Conservation (phyloP, 768 basidiomycete species). For the Galerina sulciceps region DNA sequence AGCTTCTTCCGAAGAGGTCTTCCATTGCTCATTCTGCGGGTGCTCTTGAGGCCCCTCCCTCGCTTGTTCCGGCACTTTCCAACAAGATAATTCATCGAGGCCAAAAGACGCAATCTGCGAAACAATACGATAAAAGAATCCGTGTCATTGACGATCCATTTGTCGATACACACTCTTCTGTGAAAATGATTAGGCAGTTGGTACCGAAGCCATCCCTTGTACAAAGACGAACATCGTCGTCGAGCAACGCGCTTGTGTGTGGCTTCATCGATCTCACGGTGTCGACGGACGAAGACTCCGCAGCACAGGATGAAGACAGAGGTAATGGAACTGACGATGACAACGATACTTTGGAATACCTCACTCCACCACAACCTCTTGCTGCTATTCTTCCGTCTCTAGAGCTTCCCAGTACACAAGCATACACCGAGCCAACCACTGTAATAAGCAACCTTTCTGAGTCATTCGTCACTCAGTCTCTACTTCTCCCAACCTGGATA, state of each 20-base stretch:
- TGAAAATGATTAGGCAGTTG: background rate
- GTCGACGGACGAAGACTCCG: conserved; percentile 10
- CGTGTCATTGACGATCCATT: conserved; percentile 17
- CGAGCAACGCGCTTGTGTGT: background rate
- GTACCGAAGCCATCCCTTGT: background rate
- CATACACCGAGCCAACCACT: background rate
- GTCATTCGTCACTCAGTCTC: background rate
- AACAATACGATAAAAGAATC: conserved; percentile 2
- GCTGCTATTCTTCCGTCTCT: conserved; percentile 3
- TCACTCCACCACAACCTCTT: conserved; percentile 7
- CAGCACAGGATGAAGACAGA: background rate
- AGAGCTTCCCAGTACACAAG: background rate
- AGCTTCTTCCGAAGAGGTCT: too few relatives aligned
- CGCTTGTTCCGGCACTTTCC: background rate
- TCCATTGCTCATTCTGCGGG: too few relatives aligned
- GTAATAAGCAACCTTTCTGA: background rate
- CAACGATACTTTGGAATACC: conserved; percentile 10
- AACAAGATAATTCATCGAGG: background rate
- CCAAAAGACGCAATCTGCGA: background rate
- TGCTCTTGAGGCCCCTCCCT: too few relatives aligned
- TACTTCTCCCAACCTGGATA: conserved; percentile 12
- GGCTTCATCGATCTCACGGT: conserved; percentile 11
- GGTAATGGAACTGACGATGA: background rate
- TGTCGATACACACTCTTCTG: background rate
- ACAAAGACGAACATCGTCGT: background rate